These are phyloP conservation scores for Begonia loranthoides DNA, from an alignment of 306 rosid genomes.

Conservation along the genomic window DNA sequence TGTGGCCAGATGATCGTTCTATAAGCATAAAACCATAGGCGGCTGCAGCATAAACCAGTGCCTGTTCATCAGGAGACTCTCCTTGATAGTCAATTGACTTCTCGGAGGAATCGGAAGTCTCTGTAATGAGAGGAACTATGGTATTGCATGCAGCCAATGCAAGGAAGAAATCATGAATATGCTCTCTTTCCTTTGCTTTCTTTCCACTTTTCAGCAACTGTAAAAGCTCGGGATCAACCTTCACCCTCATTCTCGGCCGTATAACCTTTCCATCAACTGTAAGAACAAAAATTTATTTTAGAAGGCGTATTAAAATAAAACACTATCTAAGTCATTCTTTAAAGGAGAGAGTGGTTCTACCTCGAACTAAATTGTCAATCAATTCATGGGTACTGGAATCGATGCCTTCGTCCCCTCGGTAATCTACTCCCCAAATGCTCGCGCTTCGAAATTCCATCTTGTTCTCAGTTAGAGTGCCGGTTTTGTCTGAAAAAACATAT, in stretches of 20 bases:
- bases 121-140: conserved; percentile 72
- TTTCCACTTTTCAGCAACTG: conserved; percentile 31
- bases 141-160: conserved; percentile 96
- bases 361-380: conserved; percentile 38
- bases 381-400: conserved; percentile 21
- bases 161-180: conserved; percentile 67
- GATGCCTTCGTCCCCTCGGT: conserved; percentile 16
- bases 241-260: conserved; percentile 75
- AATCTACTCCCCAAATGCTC: conserved; percentile 80
- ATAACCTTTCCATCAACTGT: conserved; percentile 53
- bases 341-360: conserved; percentile 19
- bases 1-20: conserved; percentile 90
- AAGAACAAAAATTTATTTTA: neutral
- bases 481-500: conserved; percentile 89
- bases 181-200: conserved; percentile 27
- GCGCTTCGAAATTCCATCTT: conserved; percentile 94
- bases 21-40: conserved; percentile 83
- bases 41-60: conserved; percentile 84
- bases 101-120: conserved; percentile 50
- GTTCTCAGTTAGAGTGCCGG: conserved; percentile 95
- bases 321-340: no score
- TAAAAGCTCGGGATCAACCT: conserved; percentile 49
- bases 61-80: conserved; percentile 98
- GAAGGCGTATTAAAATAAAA: no score
- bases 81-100: conserved; percentile 90